Percentiles rank a stretch among this genome's conserved stretches.
phyloP scores from a whole-genome alignment of 2,329 filamentous ascomycete genomes.

The Aaosphaeria pasadenensis region DNA sequence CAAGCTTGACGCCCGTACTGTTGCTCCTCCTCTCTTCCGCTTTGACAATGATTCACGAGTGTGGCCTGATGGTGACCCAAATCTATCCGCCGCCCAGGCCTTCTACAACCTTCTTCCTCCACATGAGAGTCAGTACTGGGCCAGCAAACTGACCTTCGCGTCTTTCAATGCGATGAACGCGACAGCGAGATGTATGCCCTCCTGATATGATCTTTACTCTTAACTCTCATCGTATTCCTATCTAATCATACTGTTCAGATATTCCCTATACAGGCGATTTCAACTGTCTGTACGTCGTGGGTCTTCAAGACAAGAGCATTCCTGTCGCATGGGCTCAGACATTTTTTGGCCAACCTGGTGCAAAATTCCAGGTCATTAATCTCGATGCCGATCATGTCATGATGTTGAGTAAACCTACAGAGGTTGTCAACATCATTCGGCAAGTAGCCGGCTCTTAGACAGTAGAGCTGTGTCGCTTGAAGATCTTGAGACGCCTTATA shows the following conservation, averaged over 20 bases:
- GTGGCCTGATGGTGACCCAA: conserved; percentile 9
- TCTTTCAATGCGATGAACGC: conserved; percentile 19
- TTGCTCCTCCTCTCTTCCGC: conserved; percentile 17
- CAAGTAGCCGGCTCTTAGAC: conserved; percentile 1
- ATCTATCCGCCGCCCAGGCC: conserved; percentile 10
- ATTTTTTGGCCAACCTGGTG: conserved; percentile 15
- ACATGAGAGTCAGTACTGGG: conserved; percentile 5
- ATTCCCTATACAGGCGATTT: conserved; percentile 24
- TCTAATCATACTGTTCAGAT: background rate
- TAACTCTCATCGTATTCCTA: no score
- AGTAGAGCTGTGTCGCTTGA: no score
- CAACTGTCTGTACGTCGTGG: conserved; percentile 17
- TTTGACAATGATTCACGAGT: conserved; percentile 10
- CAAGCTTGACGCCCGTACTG: conserved; percentile 10
- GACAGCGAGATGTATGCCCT: conserved; percentile 10
- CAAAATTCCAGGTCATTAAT: conserved; percentile 11
- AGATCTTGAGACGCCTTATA: no score
- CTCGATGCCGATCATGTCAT: conserved; percentile 18
- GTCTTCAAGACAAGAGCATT: conserved; percentile 16
- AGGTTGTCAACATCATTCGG: conserved; percentile 12
- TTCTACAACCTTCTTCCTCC: conserved; percentile 23
- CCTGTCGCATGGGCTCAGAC: conserved; percentile 9
- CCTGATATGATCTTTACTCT: no score
- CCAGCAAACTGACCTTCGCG: conserved; percentile 11
- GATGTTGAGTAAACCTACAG: conserved; percentile 20